A percentile compares a stretch with the other conserved stretches of the same genome.
Conservation (phyloP, 441 rosid genomes). For the Aleurites moluccanus region DNA sequence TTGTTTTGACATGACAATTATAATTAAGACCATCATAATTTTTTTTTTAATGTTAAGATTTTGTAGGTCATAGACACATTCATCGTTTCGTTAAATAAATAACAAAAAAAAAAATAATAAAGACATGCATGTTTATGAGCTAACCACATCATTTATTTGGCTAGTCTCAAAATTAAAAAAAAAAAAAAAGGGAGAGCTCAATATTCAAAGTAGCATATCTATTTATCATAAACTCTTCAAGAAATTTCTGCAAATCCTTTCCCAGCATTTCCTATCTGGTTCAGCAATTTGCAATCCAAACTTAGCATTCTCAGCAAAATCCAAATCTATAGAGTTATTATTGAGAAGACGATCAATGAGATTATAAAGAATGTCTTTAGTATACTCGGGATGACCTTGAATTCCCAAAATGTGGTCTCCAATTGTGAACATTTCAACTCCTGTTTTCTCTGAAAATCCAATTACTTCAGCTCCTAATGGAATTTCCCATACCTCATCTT, state of each 20-base stretch:
- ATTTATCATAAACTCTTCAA: slow-evolving; percentile 40
- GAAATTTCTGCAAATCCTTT: slow-evolving; percentile 65
- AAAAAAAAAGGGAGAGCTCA: too few species aligned
- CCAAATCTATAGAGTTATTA: slow-evolving; percentile 43
- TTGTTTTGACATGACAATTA: too few species aligned
- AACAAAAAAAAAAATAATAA: too few species aligned
- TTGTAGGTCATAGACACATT: too few species aligned
- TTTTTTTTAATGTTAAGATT: too few species aligned
- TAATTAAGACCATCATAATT: too few species aligned
- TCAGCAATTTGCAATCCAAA: slow-evolving; percentile 49
- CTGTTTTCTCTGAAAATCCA: slow-evolving; percentile 69
- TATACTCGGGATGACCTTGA: slow-evolving; percentile 93
- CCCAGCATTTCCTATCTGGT: slow-evolving; percentile 69
- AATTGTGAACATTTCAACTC: slow-evolving; percentile 66
- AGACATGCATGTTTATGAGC: too few species aligned
- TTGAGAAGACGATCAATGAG: slow-evolving; percentile 64
- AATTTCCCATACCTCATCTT: slow-evolving; percentile 76
- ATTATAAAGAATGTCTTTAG: slow-evolving; percentile 64
- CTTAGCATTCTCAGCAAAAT: slow-evolving; percentile 59
- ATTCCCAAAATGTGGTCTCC: slow-evolving; percentile 65
- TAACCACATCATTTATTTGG: too few species aligned
- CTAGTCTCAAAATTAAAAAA: too few species aligned
- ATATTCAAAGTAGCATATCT: not conserved
- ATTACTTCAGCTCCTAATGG: slow-evolving; percentile 66
- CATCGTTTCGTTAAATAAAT: too few species aligned